Conservation (phyloP, 1,284 basidiomycete genomes). For the Pholiota adiposa region DNA sequence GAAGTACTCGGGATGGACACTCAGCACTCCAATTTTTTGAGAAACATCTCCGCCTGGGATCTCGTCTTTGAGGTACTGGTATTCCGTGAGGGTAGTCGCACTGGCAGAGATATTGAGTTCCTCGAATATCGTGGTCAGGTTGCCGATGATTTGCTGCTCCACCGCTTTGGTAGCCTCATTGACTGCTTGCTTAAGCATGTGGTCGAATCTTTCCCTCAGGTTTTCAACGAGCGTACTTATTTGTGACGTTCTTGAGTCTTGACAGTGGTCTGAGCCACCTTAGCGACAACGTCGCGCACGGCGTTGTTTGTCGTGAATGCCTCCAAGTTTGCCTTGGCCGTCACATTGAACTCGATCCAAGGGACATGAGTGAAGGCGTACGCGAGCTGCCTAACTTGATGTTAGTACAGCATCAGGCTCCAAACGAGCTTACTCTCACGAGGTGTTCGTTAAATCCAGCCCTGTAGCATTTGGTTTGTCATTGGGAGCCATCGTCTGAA, state of each 20-base stretch:
- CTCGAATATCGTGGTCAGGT: not conserved
- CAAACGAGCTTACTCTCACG: too few species aligned
- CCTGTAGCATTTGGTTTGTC: too few species aligned
- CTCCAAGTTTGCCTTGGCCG: not conserved
- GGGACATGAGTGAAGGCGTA: not conserved
- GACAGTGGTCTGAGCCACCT: not conserved
- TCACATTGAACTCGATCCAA: constrained; percentile 1
- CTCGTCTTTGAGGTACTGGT: not conserved
- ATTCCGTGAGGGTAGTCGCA: not conserved
- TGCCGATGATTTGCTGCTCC: not conserved
- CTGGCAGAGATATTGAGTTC: not conserved
- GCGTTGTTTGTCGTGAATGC: not conserved
- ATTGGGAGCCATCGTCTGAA: too few species aligned
- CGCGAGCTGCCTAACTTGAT: not conserved
- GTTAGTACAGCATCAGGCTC: too few species aligned
- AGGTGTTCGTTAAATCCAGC: too few species aligned
- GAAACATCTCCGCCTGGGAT: not conserved
- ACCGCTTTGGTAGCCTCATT: not conserved
- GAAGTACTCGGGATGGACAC: too few species aligned
- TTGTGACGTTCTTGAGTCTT: not conserved
- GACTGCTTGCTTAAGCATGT: not conserved
- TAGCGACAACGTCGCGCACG: not conserved
- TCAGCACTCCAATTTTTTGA: not conserved
- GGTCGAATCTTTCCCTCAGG: not conserved
- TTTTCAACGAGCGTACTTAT: not conserved